phyloP scores from a whole-genome alignment of 2,329 filamentous ascomycete species.

The Cladosporium halotolerans region DNA sequence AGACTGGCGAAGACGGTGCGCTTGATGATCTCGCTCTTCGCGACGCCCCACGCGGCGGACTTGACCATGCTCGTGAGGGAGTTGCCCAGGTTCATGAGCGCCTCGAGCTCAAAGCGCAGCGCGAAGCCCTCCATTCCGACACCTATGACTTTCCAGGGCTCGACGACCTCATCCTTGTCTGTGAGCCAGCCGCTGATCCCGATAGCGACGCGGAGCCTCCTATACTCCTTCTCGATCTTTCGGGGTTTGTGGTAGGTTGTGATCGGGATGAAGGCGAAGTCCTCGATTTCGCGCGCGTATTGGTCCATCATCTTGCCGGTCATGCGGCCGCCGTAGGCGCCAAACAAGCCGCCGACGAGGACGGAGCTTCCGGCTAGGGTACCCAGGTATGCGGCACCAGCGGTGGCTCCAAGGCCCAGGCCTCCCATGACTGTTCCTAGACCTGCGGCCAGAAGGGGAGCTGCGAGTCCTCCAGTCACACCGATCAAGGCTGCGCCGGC shows the following conservation, averaged over 20 bases:
- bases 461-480: constrained; percentile 71
- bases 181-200: constrained; percentile 77
- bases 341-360: constrained; percentile 78
- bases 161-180: constrained; percentile 62
- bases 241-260: constrained; percentile 50
- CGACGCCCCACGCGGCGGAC: constrained; percentile 72
- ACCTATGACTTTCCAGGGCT: constrained; percentile 73
- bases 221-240: constrained; percentile 45
- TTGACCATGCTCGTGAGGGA: constrained; percentile 71
- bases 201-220: constrained; percentile 67
- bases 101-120: constrained; percentile 74
- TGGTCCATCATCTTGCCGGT: constrained; percentile 79
- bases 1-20: constrained; percentile 45
- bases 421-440: constrained; percentile 75
- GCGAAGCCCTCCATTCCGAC: constrained; percentile 71
- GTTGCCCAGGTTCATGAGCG: constrained; percentile 69
- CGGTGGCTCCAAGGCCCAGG: constrained; percentile 64
- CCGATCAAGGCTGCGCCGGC: constrained; percentile 84
- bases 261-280: constrained; percentile 80
- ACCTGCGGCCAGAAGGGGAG: constrained; percentile 69
- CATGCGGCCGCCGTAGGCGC: constrained; percentile 81
- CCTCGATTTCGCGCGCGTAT: constrained; percentile 79
- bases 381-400: constrained; percentile 73
- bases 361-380: constrained; percentile 72
- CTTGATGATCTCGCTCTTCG: constrained; percentile 69